Base-by-base conservation (phyloP, 2,329 filamentous ascomycete genomes). In the Pseudopithomyces chartarum region DNA sequence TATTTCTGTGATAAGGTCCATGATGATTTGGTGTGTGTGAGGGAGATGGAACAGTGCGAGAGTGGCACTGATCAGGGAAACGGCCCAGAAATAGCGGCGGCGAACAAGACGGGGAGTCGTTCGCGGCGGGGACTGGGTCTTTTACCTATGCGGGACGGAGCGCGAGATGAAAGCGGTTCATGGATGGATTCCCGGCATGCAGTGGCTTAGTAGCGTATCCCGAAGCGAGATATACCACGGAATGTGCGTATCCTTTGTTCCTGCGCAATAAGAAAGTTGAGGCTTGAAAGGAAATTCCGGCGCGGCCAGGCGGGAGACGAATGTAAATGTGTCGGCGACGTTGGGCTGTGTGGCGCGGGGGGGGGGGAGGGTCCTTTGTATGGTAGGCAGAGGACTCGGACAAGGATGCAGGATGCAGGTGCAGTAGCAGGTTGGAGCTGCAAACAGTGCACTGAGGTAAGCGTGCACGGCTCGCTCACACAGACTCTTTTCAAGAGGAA, bases 101-200 rank as follows among this genome's bases (percentile, higher is more conserved):
- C 17, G 8, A 23, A 40, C 47, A 34, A 39, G 20, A n/a, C 5
- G 47, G 29, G 34, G 33, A 39, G 19, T 34, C 26, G 56, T 22
- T 52, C 19, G 47, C 39, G 47, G 51, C 44, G 34, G 47, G n/a
- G 38, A 29, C 22, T 39, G 48, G 40, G 42, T 52, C 32, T 43
- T 55, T 36, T 58, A n/a, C n/a, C n/a, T n/a, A 47, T 42, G 54
- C 39, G 26, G 52, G 42, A 45, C 32, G 52, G 36, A 15, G 49
- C 38, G 45, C 44, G 36, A 38, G 57, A 59, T 46, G 53, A 54
- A 59, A 52, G 57, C 57, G 53, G 53, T 22, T 33, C 52, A 59
- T 59, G 52, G 43, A 29, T 52, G 44, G 43, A 36, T 52, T 22
- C 42, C 40, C 34, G 52, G 43, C 34, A 43, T 45, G 42, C 26